Evolutionary conservation across 1,284 basidiomycete species (phyloP), one percentile per base, ranked within the genome.

Genomic region (Omphalotus olearius): DNA sequence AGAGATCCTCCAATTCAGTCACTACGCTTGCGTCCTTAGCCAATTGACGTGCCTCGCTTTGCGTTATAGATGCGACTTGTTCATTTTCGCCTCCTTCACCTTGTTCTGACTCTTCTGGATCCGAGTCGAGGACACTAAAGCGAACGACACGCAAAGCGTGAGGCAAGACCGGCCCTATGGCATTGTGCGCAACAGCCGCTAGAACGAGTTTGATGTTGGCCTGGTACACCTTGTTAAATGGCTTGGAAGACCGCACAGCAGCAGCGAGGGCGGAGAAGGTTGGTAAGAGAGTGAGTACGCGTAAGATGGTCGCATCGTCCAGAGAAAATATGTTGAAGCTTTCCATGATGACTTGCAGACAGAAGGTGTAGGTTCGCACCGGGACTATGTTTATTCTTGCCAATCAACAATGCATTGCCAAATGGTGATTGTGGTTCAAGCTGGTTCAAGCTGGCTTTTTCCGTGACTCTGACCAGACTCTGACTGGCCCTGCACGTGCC

Each of bases 121-220:
- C n/a, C n/a, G n/a, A n/a, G n/a, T n/a, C 13, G 18, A 17, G 13
- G 2, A 16, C 13, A 18, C 33, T 25, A 42, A 46, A 45, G 9
- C 56, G 54, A 41, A 30, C 40, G 39, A 50, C 41, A 13, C 51
- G 41, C 25, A 57, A 20, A 9, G 56, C 56, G 20, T 55, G 50
- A 16, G 56, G 54, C 14, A 53, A 43, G 13, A 53, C 56, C 5
- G 51, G 50, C 37, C 56, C 56, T 13, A 50, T 33, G 9, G 38
- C 38, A 36, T 55, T 55, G 45, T 45, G 46, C 5, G 45, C 41
- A 20, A 57, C 45, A 3, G 50, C 36, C 16, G 18, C 20, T 4
- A 50, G 39, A 18, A 50, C 20, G 33, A 35, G 14, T 18, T 42
- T 36, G 33, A 20, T n/a, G 13, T 50, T 38, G 7, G 33, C 33